Evolutionary conservation across 1,284 basidiomycete species (phyloP), one percentile per base, ranked within the genome.

Genomic region (Gomphus bonarii): DNA sequence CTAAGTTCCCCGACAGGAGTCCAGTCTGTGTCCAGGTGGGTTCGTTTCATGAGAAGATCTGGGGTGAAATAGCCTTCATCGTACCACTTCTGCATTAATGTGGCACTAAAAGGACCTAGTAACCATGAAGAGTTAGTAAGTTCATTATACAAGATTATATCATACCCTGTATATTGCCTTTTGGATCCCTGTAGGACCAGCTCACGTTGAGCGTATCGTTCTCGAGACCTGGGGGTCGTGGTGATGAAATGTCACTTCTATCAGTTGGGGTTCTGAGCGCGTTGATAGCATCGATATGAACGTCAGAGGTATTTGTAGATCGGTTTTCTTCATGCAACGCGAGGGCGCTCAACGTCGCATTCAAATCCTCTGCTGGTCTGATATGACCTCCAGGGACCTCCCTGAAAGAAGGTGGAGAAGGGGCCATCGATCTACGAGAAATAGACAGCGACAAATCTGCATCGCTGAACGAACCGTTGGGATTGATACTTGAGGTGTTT

Each of bases 81-180:
- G 69, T 85, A 89, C 95, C 95, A 98, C 64, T 91, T 91, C 72
- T 98, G 94, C 95, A 99, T 98, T 60, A 89, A 69, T 61, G 86
- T 81, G 28, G 89, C 92, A 44, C 80, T 79, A 77, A 98, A 99
- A 1, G 95, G 95, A 54, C 93, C 92, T 93, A 38, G 33, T 33
- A 31, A 61, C 2, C 60, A 57, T 61, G 50, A 61, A 59, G 38
- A 14, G 18, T 25, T n/a, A 25, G 43, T 44, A 22, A 5, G 8
- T 40, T 40, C 8, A 40, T 40, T 40, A 12, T 50, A 36, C 48
- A 50, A 14, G 14, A 18, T 12, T 25, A 44, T 40, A 31, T 59
- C 73, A 63, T 63, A 84, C 93, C 94, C 80, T 97, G 94, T 50
- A 95, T 75, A 62, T 88, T 82, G 33, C 93, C 92, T 61, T 85